These are phyloP conservation scores for Phaffia tasmanica DNA, from an alignment of 768 basidiomycete genomes.

Conservation along the genomic window DNA sequence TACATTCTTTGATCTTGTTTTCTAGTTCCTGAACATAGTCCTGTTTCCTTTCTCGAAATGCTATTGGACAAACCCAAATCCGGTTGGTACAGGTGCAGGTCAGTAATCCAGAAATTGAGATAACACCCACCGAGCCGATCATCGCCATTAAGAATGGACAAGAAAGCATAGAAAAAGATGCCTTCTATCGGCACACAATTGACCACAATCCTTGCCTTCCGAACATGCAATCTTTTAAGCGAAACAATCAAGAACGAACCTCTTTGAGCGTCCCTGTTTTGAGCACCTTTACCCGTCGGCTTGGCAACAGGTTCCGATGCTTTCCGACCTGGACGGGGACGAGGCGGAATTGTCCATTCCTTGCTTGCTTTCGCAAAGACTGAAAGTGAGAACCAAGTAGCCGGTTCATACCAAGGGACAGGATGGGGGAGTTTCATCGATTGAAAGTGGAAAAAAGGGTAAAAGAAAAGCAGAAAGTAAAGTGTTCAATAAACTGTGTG, in stretches of 20 bases:
- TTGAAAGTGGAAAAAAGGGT: neutral
- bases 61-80: slow-evolving; percentile 1
- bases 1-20: slow-evolving; percentile 26
- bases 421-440: too few relatives aligned
- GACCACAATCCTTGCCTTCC: neutral
- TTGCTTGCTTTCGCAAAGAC: slow-evolving; percentile 25
- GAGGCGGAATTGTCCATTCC: slow-evolving; percentile 25
- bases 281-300: neutral
- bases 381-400: neutral
- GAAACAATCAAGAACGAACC: neutral
- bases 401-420: too few relatives aligned
- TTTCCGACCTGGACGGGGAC: slow-evolving; percentile 23
- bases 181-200: too few relatives aligned
- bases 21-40: slow-evolving; percentile 31
- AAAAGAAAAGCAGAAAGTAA: neutral
- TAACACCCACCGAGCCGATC: too few relatives aligned
- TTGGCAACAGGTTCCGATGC: slow-evolving; percentile 17
- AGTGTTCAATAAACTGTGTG: neutral
- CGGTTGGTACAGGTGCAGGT: neutral
- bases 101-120: neutral
- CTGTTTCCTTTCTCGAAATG: slow-evolving; percentile 30
- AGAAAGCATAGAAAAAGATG: too few relatives aligned
- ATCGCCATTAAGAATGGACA: too few relatives aligned
- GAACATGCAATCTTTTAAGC: neutral
- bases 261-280: slow-evolving; percentile 24